These are phyloP conservation scores for Vinca minor DNA, from an alignment of 257 asterid genomes.

Conservation along the genomic window DNA sequence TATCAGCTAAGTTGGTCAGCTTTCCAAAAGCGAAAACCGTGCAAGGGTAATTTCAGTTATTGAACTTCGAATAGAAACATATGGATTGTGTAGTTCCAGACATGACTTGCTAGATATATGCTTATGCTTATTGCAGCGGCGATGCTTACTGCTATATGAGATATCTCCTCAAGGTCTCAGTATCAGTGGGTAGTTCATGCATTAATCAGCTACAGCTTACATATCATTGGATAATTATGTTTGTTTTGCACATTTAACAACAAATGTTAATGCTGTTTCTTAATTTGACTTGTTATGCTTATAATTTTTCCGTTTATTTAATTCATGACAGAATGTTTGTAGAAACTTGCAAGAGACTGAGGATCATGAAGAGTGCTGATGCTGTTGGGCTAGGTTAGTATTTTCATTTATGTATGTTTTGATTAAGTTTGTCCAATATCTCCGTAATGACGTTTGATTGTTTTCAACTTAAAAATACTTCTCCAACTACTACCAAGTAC, in stretches of 20 bases:
- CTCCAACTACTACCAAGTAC: too few species aligned
- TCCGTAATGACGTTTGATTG: background rate
- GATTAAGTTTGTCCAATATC: background rate
- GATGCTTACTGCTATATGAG: background rate
- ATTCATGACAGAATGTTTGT: slow-evolving; percentile 33
- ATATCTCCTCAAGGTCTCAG: too few species aligned
- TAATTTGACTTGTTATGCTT: background rate
- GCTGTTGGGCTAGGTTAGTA: slow-evolving; percentile 46
- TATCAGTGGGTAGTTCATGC: background rate
- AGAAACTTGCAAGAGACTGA: slow-evolving; percentile 38
- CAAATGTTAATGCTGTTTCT: too few species aligned
- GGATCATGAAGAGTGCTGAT: slow-evolving; percentile 44
- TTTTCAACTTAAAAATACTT: too few species aligned
- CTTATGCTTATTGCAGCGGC: background rate
- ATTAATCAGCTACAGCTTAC: background rate
- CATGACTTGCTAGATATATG: background rate
- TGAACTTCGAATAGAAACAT: background rate
- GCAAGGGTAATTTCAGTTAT: too few species aligned
- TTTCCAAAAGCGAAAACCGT: background rate
- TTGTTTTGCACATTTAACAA: too few species aligned
- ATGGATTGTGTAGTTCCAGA: background rate
- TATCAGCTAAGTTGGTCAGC: background rate
- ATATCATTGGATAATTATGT: background rate
- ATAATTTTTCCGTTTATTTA: background rate
- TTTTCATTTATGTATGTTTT: background rate